Evolutionary conservation across 129 eudicot species (phyloP).

Genomic region (Flaveria bidentis): DNA sequence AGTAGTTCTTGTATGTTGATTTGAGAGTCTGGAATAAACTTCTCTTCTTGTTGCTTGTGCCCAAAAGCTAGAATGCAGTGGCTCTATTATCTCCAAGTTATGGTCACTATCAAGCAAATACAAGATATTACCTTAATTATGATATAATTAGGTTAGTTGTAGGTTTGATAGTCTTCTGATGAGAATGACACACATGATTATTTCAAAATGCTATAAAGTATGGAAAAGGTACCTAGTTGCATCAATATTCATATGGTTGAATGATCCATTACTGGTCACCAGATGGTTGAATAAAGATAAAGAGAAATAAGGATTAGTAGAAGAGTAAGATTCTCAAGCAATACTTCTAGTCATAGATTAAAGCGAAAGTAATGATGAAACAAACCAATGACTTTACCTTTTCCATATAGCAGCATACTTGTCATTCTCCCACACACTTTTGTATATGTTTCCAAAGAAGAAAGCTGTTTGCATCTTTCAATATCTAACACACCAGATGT

Average conservation of each 20-base stretch:
- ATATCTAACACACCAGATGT: conserved; percentile 47
- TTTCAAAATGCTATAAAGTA: conserved; percentile 12
- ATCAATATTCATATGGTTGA: conserved; percentile 43
- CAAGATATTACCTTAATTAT: not conserved
- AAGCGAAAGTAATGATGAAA: not conserved
- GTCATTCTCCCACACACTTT: conserved; percentile 73
- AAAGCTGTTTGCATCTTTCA: conserved; percentile 84
- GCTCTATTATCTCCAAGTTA: conserved; percentile 91
- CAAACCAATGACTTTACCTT: conserved; percentile 48
- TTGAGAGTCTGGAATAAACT: conserved; percentile 60
- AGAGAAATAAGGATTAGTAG: not conserved
- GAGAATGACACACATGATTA: not conserved
- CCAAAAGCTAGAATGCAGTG: conserved; percentile 71
- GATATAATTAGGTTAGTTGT: conserved; percentile 10
- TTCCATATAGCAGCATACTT: conserved; percentile 75
- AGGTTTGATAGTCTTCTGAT: conserved; percentile 1
- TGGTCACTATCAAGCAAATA: conserved; percentile 57
- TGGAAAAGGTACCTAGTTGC: conserved; percentile 68
- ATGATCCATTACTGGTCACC: too few relatives aligned
- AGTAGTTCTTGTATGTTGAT: conserved; percentile 35
- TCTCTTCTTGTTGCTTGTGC: conserved; percentile 78
- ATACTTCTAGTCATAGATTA: conserved; percentile 3
- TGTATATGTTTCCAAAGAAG: conserved; percentile 88
- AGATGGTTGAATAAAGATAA: too few relatives aligned
- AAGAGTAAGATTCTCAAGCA: not conserved